Base-by-base conservation (phyloP, 129 eudicot species). In the Gnaphalium uliginosum region DNA sequence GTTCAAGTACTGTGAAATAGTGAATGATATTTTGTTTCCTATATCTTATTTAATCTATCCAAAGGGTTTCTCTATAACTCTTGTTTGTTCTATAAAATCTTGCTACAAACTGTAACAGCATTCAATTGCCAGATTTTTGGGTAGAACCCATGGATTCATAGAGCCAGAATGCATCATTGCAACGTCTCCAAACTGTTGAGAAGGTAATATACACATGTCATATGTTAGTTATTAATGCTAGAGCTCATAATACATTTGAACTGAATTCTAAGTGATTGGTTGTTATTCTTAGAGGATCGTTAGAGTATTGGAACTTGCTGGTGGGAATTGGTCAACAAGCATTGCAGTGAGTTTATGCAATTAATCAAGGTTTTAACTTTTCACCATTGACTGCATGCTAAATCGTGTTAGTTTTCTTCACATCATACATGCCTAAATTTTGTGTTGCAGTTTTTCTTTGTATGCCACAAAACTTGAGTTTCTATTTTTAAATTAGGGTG, bases 261-360 rank as follows among this genome's bases (percentile, higher is more conserved):
- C 39, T 23, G 22, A 61, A 27, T 56, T 13, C 15, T 58, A 24
- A 69, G 22, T 71, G 39, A 26, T 80, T 4, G 1, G 56, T 30
- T 24, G 21, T 58, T 64, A 10, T 23, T 26, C 27, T 9, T 83
- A 92, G 97, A 87, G 89, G 73, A 89, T 92, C n/a, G 89, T 92
- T 33, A 81, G 93, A 83, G 93, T 89, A 26, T 72, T 92, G 88
- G 93, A 92, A 80, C 93, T 92, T 23, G 97, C 96, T 3, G 93
- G 97, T 33, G 88, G 93, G 98, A 90, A 71, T 82, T 93, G 83
- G 86, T 93, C 61, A 86, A 81, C 71, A 83, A 43, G 71, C 87
- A 89, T 62, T 92, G 95, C 78, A 81, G 85, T 24, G 98, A 92
- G 78, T 93, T 93, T 83, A 88, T 93, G 96, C 86, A 88, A 71